Evolutionary conservation across 2,329 filamentous ascomycete species (phyloP).

Genomic region (Domatiomyces globalis): DNA sequence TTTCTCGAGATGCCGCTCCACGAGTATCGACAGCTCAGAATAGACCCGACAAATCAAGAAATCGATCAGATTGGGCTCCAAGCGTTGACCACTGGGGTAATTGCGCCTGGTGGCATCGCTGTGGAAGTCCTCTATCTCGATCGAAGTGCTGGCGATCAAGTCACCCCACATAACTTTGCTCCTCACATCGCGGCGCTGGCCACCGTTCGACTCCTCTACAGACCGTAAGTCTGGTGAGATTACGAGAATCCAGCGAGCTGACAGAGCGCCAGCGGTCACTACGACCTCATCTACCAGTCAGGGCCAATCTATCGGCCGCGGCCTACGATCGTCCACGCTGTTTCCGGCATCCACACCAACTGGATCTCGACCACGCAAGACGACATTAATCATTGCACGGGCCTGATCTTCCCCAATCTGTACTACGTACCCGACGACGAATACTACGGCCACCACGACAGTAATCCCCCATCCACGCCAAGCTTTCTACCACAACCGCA

Average conservation of each 20-base stretch:
- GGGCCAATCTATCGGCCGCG: neutral
- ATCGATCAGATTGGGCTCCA: constrained; percentile 83
- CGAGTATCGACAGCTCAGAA: constrained; percentile 53
- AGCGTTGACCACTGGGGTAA: constrained; percentile 60
- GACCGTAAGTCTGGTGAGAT: constrained; percentile 38
- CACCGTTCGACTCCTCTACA: constrained; percentile 53
- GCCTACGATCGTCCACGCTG: neutral
- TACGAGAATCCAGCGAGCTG: neutral
- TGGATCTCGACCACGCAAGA: neutral
- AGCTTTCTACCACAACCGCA: neutral
- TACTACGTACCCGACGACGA: neutral
- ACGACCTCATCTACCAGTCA: constrained; percentile 75
- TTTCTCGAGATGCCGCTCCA: constrained; percentile 55
- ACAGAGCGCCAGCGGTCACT: constrained; percentile 52
- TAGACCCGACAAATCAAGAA: constrained; percentile 65
- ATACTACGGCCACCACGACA: neutral
- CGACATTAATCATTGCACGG: neutral
- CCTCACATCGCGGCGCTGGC: constrained; percentile 32
- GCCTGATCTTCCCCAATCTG: neutral
- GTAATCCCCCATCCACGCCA: neutral
- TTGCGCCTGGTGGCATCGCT: constrained; percentile 63
- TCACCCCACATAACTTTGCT: constrained; percentile 39
- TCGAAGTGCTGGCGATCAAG: constrained; percentile 60
- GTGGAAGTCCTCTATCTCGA: constrained; percentile 88
- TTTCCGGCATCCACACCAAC: neutral